Evolutionary conservation across 257 asterid genomes (phyloP).

Genomic region (Echites panduratus): DNA sequence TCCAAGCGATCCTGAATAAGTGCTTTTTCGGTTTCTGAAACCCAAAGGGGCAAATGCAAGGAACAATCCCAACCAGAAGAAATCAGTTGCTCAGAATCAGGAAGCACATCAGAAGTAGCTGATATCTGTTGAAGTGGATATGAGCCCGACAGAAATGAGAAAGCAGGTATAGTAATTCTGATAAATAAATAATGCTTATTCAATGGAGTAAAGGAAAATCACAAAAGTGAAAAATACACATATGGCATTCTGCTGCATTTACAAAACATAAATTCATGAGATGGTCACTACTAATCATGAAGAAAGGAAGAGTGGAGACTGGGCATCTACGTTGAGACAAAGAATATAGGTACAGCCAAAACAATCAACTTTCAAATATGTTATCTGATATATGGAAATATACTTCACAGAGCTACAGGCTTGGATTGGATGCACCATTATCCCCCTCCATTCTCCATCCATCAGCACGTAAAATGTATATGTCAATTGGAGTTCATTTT

Average conservation of each 20-base stretch:
- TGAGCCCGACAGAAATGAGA: constrained; percentile 4
- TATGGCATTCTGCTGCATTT: neutral
- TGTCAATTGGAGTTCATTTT: no score
- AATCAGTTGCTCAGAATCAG: constrained; percentile 17
- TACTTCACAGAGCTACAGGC: neutral
- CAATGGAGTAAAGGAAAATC: neutral
- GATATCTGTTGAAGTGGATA: constrained; percentile 37
- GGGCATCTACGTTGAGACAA: neutral
- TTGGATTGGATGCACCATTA: no score
- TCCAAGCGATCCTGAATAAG: constrained; percentile 61
- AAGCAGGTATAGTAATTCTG: neutral
- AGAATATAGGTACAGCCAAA: neutral
- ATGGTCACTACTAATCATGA: neutral
- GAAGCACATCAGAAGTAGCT: constrained; percentile 24
- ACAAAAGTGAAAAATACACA: neutral
- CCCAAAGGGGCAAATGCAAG: constrained; percentile 95
- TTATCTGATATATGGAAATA: neutral
- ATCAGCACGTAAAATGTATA: no score
- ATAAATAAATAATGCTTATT: neutral
- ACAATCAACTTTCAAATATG: neutral
- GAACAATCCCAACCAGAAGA: constrained; percentile 68
- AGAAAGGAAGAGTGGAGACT: neutral
- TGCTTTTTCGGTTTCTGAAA: constrained; percentile 66
- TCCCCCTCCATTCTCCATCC: no score
- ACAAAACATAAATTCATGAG: neutral